Conservation (phyloP, 108 stramenopile genomes). For the Conticribra weissflogii region DNA sequence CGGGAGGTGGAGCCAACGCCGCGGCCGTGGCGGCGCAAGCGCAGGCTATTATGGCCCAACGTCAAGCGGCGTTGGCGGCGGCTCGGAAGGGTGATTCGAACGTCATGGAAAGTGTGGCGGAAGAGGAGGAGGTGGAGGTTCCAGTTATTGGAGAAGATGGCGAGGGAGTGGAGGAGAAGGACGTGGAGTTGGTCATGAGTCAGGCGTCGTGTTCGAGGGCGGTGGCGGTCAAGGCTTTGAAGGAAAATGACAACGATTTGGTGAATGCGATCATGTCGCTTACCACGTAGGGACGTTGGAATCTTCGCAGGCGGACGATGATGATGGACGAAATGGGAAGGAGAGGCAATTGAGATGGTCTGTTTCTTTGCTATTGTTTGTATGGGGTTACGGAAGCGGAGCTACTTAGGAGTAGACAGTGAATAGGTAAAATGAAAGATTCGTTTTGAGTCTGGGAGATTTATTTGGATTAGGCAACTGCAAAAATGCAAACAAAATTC, state of each 20-base stretch:
- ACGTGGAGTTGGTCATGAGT: conserved; percentile 80
- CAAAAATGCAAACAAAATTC: too few species aligned
- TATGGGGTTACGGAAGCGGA: too few species aligned
- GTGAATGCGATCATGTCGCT: conserved; percentile 91
- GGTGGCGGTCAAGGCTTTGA: conserved; percentile 74
- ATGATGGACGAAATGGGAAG: too few species aligned
- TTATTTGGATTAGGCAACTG: too few species aligned
- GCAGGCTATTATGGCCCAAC: conserved; percentile 28
- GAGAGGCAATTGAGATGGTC: too few species aligned
- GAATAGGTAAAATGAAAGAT: too few species aligned
- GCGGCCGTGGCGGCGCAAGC: conserved; percentile 17
- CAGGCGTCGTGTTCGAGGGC: conserved; percentile 62
- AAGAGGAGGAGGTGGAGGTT: conserved; percentile 22
- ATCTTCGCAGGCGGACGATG: too few species aligned
- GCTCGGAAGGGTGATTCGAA: neutral
- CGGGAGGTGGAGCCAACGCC: neutral
- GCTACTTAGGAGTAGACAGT: too few species aligned
- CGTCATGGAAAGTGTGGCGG: conserved; percentile 3
- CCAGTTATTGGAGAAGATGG: too few species aligned
- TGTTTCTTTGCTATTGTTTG: too few species aligned
- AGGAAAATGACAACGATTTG: conserved; percentile 80
- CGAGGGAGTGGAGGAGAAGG: conserved; percentile 76
- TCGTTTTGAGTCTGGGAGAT: too few species aligned
- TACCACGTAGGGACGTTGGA: conserved; percentile 52
- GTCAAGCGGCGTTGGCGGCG: conserved; percentile 8